A percentile compares a stretch with the other conserved stretches of the same genome.
Evolutionary conservation across 192 early-diverging fungal species (phyloP).

Genomic region (Allomyces macrogynus): DNA sequence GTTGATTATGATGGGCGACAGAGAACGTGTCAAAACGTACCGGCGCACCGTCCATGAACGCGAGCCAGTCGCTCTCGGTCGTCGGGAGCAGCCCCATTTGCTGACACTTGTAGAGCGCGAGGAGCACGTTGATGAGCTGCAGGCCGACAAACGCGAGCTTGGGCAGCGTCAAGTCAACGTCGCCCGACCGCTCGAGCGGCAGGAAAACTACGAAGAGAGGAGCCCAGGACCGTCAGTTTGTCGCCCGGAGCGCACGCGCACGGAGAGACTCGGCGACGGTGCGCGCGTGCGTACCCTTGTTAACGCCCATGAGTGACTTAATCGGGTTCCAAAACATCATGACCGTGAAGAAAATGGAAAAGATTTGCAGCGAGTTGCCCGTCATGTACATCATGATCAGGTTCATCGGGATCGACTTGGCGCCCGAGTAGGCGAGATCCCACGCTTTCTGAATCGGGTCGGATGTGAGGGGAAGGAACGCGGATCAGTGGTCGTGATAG

Average conservation of each 20-base stretch:
- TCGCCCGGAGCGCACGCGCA: neutral
- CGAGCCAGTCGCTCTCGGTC: conserved; percentile 81
- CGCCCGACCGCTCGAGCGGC: conserved; percentile 57
- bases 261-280: neutral
- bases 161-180: conserved; percentile 42
- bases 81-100: conserved; percentile 94
- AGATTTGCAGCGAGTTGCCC: conserved; percentile 89
- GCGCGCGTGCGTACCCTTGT: conserved; percentile 35
- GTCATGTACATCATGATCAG: conserved; percentile 98
- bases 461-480: too few relatives aligned
- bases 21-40: too few relatives aligned
- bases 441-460: conserved; percentile 77
- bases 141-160: conserved; percentile 68
- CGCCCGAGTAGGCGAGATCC: conserved; percentile 76
- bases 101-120: conserved; percentile 80
- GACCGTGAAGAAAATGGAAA: conserved; percentile 79
- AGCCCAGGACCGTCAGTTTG: neutral
- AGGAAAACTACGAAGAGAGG: conserved; percentile 6
- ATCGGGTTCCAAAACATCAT: conserved; percentile 85
- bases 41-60: conserved; percentile 25
- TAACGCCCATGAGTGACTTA: conserved; percentile 48
- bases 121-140: conserved; percentile 51
- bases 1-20: too few relatives aligned
- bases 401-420: conserved; percentile 90
- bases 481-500: too few relatives aligned